Evolutionary conservation across 2,329 filamentous ascomycete genomes (phyloP), one percentile per base, ranked within the genome.

Genomic region (Didymella exigua): DNA sequence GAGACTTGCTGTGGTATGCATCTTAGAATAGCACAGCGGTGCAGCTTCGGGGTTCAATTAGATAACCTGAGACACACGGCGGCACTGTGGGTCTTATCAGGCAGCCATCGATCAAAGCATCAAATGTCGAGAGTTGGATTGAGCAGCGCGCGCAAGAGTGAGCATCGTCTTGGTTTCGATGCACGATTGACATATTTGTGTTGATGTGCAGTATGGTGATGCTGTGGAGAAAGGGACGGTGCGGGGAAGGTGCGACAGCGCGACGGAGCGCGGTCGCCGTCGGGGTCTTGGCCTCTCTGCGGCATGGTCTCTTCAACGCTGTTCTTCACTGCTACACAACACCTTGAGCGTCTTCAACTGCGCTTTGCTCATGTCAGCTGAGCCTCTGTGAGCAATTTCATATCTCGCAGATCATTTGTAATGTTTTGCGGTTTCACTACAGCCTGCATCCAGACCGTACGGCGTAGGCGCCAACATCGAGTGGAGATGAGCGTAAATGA

Each of bases 401-500:
- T 33, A 34, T 13, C 23, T 46, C 30, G 27, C 21, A 49, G 26
- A 27, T 18, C 14, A 16, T n/a, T 40, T 21, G 14, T 45, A 24
- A 26, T 34, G 36, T 18, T n/a, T 23, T 14, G 9, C 34, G n/a
- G 27, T 21, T 30, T 27, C n/a, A 10, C 18, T 36, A 45, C 30
- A 24, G 34, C 48, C 34, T 31, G 23, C 16, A 31, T 42, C 10
- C 11, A 24, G 41, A 30, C 34, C 24, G 47, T n/a, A n/a, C n/a
- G n/a, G n/a, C n/a, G n/a, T 30, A 47, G 37, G 42, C 41, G 36
- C 41, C 41, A 45, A 33, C 19, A 21, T 13, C 23, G n/a, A 38
- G 47, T 30, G 41, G 46, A 50, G 38, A 50, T 50, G 47, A 46
- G 41, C 34, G 21, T 36, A 50, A 42, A 50, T 50, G 47, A 46